Evolutionary conservation across 2,329 filamentous ascomycete genomes (phyloP).

Genomic region (Aspergillus aculeatus): DNA sequence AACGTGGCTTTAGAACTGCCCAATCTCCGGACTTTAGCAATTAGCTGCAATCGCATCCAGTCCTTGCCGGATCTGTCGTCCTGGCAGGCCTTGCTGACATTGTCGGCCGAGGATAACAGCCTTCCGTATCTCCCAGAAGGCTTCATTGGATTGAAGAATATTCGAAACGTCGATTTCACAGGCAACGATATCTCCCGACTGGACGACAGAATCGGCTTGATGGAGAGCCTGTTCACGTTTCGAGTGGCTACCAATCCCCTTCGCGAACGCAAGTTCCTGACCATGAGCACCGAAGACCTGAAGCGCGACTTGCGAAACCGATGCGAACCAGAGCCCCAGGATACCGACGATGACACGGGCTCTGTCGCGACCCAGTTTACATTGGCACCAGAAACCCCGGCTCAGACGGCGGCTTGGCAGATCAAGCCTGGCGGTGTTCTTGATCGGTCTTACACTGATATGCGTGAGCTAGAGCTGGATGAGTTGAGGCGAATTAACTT

Average conservation of each 20-base stretch:
- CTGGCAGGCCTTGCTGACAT: constrained; percentile 70
- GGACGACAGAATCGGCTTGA: constrained; percentile 72
- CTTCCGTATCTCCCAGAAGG: constrained; percentile 74
- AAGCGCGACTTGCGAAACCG: constrained; percentile 70
- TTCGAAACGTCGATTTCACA: constrained; percentile 78
- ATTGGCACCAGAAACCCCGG: constrained; percentile 46
- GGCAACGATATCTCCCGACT: constrained; percentile 78
- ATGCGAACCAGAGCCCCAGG: constrained; percentile 52
- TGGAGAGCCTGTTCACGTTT: constrained; percentile 74
- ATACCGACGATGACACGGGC: constrained; percentile 39
- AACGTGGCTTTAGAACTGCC: constrained; percentile 62
- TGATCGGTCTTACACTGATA: constrained; percentile 67
- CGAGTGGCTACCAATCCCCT: constrained; percentile 86
- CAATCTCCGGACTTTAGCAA: constrained; percentile 67
- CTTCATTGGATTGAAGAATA: constrained; percentile 64
- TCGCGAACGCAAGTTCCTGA: constrained; percentile 80
- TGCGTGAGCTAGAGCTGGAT: constrained; percentile 55
- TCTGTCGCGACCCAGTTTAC: constrained; percentile 44
- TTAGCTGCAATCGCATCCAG: constrained; percentile 79
- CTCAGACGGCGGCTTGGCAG: constrained; percentile 34
- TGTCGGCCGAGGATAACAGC: constrained; percentile 79
- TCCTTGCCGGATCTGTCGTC: constrained; percentile 69
- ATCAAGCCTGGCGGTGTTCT: constrained; percentile 51
- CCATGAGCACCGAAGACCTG: constrained; percentile 75
- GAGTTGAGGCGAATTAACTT: constrained; percentile 46